Evolutionary conservation across 345 rosid species (phyloP).

Genomic region (Rhodomyrtus tomentosa): DNA sequence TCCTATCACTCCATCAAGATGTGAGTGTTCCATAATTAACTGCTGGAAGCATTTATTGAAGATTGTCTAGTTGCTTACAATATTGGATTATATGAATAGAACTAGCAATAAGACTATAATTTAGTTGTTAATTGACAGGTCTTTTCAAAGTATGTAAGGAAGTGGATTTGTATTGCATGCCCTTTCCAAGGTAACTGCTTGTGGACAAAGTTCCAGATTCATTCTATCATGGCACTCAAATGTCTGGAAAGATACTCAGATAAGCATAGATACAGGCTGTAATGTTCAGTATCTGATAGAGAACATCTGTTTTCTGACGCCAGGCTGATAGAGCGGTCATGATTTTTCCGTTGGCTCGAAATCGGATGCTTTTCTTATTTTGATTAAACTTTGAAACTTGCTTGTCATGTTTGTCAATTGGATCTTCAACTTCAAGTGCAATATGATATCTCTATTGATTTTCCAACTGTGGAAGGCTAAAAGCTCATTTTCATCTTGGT

Average conservation of each 20-base stretch:
- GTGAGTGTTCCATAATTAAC: slow-evolving; percentile 23
- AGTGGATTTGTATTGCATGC: slow-evolving; percentile 84
- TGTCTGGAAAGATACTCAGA: neutral
- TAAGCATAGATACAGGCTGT: neutral
- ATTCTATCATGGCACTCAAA: neutral
- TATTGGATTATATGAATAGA: neutral
- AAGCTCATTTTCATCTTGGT: neutral
- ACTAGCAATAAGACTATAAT: neutral
- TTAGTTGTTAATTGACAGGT: slow-evolving; percentile 31
- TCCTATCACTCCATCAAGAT: slow-evolving; percentile 57
- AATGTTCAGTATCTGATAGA: neutral
- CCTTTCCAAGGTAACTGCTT: slow-evolving; percentile 74
- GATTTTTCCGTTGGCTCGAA: neutral
- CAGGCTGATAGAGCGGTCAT: neutral
- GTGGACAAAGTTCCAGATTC: neutral
- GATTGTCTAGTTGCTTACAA: neutral
- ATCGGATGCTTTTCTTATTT: neutral
- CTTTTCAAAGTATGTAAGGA: slow-evolving; percentile 59
- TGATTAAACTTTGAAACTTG: neutral
- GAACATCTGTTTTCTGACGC: neutral
- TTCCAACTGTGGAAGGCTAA: neutral
- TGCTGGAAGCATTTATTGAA: neutral
- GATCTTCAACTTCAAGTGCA: neutral
- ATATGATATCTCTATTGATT: neutral
- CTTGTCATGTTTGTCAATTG: neutral